Evolutionary conservation across 208 protist species (phyloP).

Genomic region (Trypanosoma cruzi): DNA sequence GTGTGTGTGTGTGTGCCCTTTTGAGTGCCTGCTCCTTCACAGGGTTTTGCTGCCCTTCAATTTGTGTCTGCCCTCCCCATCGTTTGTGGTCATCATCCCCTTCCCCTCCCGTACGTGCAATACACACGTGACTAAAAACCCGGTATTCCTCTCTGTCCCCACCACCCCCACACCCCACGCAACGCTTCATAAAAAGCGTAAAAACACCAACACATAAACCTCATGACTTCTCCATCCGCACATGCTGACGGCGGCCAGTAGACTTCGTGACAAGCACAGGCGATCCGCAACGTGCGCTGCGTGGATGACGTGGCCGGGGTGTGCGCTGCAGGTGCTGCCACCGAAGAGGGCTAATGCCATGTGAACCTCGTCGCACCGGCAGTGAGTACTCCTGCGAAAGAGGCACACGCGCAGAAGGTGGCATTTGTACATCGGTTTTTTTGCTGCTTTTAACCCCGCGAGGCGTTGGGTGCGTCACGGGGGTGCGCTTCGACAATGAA

Average conservation of each 20-base stretch:
- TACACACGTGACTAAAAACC: too few species aligned
- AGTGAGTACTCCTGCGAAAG: background rate
- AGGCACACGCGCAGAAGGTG: background rate
- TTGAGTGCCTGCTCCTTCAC: too few species aligned
- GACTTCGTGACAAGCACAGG: background rate
- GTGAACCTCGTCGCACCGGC: too few species aligned
- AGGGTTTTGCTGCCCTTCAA: too few species aligned
- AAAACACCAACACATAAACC: background rate
- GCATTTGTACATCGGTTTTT: background rate
- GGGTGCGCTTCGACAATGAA: background rate
- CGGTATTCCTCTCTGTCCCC: too few species aligned
- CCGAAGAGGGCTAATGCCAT: background rate
- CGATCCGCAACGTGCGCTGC: background rate
- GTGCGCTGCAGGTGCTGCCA: background rate
- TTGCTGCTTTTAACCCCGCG: background rate
- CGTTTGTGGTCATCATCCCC: too few species aligned
- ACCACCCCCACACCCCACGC: too few species aligned
- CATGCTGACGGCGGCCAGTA: background rate
- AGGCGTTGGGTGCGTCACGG: background rate
- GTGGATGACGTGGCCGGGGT: background rate
- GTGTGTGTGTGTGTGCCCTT: too few species aligned
- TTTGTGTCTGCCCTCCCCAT: too few species aligned
- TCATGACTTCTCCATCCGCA: background rate
- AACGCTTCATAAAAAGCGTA: background rate
- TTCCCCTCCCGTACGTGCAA: too few species aligned